Base-by-base conservation (phyloP, 495 filamentous ascomycete species). In the Hypoxylon subgilvum region DNA sequence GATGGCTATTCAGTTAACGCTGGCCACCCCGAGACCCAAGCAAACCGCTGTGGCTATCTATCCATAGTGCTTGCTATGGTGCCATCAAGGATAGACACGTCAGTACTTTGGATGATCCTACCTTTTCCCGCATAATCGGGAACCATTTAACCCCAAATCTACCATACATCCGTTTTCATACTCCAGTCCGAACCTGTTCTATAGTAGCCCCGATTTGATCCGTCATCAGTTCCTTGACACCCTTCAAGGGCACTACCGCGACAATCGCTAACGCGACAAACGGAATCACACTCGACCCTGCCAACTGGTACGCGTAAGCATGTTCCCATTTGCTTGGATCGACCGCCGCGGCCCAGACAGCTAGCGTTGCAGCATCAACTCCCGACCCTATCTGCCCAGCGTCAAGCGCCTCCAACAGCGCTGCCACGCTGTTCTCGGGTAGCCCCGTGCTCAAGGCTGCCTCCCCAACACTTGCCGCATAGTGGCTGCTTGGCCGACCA, bases 241-340 rank as follows among this genome's bases (percentile, higher is more conserved):
- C 77, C 48, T 75, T 77, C 49, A 82, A 51, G 34, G 74, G 68
- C 14, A 62, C 68, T 2, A 82, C 74, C 2, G 73, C 69, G 2
- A 79, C 66, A 2, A 79, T 54, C 4, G 77, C 80, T 12, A 84
- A 56, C 6, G 80, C 75, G 6, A 82, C 77, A 61, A 84, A 84
- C 1, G 81, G 81, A 36, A 82, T 76, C 10, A 84, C 70, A 32
- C 73, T 77, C 21, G 74, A 62, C 81, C 81, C 83, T 0, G 78
- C 80, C 7, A 82, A 44, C 16, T 73, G 60, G 52, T 80, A 82
- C 0, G 78, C 77, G 13, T 71, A 46, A 0, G 77, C 71, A 55
- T 79, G 80, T 61, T 74, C 62, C 61, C 68, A 64, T 28, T 65
- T 68, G 55, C 77, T 79, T 14, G 72, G 73, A 3, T 58, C 56